Conservation (phyloP, 1,284 basidiomycete genomes). For the Heliocybe sulcata region DNA sequence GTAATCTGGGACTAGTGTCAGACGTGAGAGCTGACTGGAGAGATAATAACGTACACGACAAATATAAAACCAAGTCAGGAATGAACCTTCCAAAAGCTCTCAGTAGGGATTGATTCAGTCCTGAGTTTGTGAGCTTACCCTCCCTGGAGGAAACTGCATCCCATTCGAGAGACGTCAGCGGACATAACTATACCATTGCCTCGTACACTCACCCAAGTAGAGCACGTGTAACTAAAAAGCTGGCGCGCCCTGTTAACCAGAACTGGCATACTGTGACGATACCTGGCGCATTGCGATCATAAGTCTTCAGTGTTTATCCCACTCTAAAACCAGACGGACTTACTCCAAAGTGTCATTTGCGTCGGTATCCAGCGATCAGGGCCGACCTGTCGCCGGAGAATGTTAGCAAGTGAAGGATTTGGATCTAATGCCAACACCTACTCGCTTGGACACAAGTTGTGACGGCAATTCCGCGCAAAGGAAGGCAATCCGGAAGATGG, state of each 20-base stretch:
- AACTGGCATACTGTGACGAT: slow-evolving; percentile 55
- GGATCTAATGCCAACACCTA: slow-evolving; percentile 17
- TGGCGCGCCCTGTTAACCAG: slow-evolving; percentile 47
- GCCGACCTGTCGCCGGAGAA: slow-evolving; percentile 30
- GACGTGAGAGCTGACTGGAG: background rate
- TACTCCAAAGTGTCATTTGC: slow-evolving; percentile 33
- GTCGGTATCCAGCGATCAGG: slow-evolving; percentile 69
- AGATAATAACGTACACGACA: slow-evolving; percentile 40
- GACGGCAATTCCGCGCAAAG: slow-evolving; percentile 63
- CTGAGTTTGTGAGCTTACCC: slow-evolving; percentile 30
- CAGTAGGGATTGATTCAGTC: slow-evolving; percentile 23
- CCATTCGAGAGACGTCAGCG: too few species aligned
- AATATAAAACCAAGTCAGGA: slow-evolving; percentile 58
- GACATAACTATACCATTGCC: too few species aligned
- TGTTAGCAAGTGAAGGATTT: background rate
- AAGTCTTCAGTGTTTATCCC: too few species aligned
- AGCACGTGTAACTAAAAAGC: slow-evolving; percentile 40
- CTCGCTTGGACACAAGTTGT: slow-evolving; percentile 62
- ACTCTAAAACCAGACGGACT: too few species aligned
- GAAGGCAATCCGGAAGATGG: slow-evolving; percentile 49
- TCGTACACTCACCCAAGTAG: slow-evolving; percentile 29
- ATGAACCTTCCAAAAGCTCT: slow-evolving; percentile 43
- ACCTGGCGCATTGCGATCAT: slow-evolving; percentile 48
- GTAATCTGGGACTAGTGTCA: slow-evolving; percentile 33
- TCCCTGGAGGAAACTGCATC: slow-evolving; percentile 41